Percentiles rank a stretch among this genome's conserved stretches.
Evolutionary conservation across 2,329 filamentous ascomycete species (phyloP).

Genomic region (Colletotrichum sp.): DNA sequence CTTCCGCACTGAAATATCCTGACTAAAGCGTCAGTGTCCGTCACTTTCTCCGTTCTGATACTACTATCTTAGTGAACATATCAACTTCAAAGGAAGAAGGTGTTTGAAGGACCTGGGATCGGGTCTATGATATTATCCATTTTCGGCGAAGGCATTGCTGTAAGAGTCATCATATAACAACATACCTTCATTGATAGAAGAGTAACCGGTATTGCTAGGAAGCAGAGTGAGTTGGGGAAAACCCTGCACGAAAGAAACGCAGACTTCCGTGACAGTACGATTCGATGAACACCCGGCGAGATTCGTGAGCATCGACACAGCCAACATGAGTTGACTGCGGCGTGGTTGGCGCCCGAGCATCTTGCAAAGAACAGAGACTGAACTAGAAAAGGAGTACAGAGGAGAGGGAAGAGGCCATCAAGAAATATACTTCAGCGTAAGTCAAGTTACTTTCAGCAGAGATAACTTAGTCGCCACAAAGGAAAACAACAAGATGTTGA

Average conservation of each 20-base stretch:
- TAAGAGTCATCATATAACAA: not conserved
- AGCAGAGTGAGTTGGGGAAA: not conserved
- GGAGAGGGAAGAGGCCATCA: not conserved
- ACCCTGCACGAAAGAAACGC: not conserved
- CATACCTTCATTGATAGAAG: not conserved
- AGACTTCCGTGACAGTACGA: not conserved
- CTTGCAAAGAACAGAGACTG: not conserved
- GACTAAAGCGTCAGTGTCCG: not conserved
- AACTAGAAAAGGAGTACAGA: not conserved
- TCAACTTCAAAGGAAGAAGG: not conserved
- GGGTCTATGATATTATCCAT: not conserved
- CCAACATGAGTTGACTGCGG: not conserved
- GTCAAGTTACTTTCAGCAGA: not conserved
- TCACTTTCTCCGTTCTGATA: not conserved
- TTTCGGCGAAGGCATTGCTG: not conserved
- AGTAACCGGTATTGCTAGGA: not conserved
- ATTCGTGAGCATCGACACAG: not conserved
- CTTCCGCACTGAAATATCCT: not conserved
- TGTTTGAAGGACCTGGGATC: not conserved
- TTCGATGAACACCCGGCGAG: not conserved
- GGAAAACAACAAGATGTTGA: not conserved
- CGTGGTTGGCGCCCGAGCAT: not conserved
- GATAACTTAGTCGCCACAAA: not conserved
- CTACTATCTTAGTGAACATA: not conserved
- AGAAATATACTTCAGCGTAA: not conserved